Evolutionary conservation across 129 eudicot species (phyloP), one percentile per base, ranked within the genome.

Genomic region (Lactuca sativa): DNA sequence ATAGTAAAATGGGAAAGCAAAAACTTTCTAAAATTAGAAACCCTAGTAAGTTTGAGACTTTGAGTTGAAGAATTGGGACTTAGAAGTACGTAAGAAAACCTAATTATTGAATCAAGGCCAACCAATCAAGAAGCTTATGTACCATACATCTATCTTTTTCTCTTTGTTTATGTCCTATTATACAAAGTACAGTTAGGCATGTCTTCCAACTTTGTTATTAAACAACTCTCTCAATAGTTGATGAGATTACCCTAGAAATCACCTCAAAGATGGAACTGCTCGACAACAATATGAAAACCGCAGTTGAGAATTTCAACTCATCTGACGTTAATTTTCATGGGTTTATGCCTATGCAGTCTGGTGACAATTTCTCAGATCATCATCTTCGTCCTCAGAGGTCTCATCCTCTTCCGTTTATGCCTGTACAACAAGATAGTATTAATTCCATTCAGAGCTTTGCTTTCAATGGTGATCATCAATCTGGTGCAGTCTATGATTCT

Each of bases 31-130:
- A 30, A 77, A 54, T 6, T 77, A 56, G 81, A 69, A 77, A 77
- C 81, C 81, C 81, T 77, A 77, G 81, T 77, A 69, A 77, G 70
- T 75, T 59, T 58, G 56, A 74, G 59, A 77, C 65, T 75, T 59
- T 58, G 56, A 74, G 59, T 47, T 66, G 62, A 66, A 74, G 53
- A 69, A 69, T 62, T 69, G 66, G 66, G 70, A 43, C 71, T 55
- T 55, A 41, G 62, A 69, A 60, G 81, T 62, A 69, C 55, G 76
- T 69, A 69, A 70, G 71, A 69, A 69, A 52, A 62, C 81, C 81
- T 69, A 77, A 77, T 77, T 55, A 62, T 77, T 77, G 81, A 49
- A 76, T 76, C 75, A 76, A 76, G 55, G 62, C 74, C 62, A 67
- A 61, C 80, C 74, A 67, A 67, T 67, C 62, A 72, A 62, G 43